Evolutionary conservation across 108 stramenopile genomes (phyloP).

Genomic region (Licmophora abbreviata): DNA sequence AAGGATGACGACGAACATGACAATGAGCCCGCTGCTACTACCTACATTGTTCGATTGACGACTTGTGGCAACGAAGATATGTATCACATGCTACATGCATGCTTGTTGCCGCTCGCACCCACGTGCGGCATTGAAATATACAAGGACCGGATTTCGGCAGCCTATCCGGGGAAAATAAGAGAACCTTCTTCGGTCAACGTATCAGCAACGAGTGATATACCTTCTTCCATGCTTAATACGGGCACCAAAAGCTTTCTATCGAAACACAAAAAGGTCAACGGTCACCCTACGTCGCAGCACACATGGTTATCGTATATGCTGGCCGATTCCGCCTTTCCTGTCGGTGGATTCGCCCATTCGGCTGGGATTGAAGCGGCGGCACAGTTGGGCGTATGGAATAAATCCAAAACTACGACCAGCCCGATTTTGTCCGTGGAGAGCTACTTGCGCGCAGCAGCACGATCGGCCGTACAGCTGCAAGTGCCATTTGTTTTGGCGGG

Average conservation of each 20-base stretch:
- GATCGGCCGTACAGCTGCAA: slow-evolving; percentile 45
- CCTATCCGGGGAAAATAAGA: not conserved
- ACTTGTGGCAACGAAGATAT: slow-evolving; percentile 48
- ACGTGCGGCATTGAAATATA: slow-evolving; percentile 37
- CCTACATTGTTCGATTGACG: slow-evolving; percentile 28
- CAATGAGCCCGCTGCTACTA: slow-evolving; percentile 4
- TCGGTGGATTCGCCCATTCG: slow-evolving; percentile 83
- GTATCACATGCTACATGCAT: slow-evolving; percentile 42
- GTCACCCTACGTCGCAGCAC: not conserved
- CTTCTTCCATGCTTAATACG: not conserved
- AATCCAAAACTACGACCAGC: slow-evolving; percentile 3
- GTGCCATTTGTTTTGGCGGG: slow-evolving; percentile 52
- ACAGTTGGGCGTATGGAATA: slow-evolving; percentile 53
- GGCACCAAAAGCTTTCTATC: not conserved
- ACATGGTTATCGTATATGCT: slow-evolving; percentile 38
- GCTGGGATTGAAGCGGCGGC: slow-evolving; percentile 70
- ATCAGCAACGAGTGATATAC: not conserved
- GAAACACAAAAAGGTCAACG: not conserved
- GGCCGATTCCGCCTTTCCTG: slow-evolving; percentile 72
- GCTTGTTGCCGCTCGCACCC: slow-evolving; percentile 20
- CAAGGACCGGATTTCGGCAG: slow-evolving; percentile 27
- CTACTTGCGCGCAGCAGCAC: slow-evolving; percentile 53
- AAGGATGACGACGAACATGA: slow-evolving; percentile 6
- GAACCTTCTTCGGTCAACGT: not conserved
- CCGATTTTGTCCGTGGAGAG: slow-evolving; percentile 5